phyloP scores from a whole-genome alignment of 176 grass and related monocot species.

The Zizania latifolia region DNA sequence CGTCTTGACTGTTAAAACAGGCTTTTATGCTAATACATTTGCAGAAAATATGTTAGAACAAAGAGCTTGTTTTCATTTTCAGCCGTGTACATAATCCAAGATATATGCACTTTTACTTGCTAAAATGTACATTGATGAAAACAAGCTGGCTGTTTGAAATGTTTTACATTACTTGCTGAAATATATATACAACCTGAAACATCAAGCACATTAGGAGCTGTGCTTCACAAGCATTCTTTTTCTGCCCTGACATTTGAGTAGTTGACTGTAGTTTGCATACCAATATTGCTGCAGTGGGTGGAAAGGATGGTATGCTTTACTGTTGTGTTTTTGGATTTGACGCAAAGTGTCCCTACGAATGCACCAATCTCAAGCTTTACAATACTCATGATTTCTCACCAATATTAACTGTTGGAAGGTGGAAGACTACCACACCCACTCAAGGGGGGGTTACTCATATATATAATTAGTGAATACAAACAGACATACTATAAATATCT shows the following conservation, averaged over 20 bases:
- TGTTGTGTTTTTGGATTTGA: neutral
- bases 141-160: neutral
- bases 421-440: too few species aligned
- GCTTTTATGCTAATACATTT: neutral
- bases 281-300: conserved; percentile 11
- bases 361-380: neutral
- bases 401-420: too few species aligned
- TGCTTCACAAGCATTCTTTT: neutral
- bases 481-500: too few species aligned
- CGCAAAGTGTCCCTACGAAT: neutral
- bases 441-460: too few species aligned
- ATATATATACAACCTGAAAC: neutral
- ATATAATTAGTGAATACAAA: too few species aligned
- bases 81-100: neutral
- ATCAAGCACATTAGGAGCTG: neutral
- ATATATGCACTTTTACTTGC: neutral
- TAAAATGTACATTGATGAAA: neutral
- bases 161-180: neutral
- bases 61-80: neutral
- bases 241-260: neutral
- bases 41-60: neutral
- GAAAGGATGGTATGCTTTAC: neutral
- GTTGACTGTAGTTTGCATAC: neutral
- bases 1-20: neutral
- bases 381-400: neutral